Conservation (phyloP, 2,329 filamentous ascomycete genomes). For the Verticillium tricorpus region DNA sequence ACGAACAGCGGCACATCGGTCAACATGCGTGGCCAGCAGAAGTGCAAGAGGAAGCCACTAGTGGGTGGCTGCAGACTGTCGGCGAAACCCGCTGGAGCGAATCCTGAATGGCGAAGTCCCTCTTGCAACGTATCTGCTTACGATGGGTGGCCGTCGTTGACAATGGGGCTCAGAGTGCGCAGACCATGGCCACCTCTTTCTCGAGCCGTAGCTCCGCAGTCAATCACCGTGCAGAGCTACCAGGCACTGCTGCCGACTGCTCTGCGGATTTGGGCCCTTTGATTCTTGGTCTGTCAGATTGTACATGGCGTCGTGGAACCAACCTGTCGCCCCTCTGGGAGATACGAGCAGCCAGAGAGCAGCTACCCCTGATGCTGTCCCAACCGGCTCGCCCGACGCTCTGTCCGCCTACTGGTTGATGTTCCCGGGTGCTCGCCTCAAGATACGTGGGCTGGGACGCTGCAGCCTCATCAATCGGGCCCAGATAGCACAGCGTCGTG, state of each 20-base stretch:
- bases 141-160: no score
- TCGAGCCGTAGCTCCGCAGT: no score
- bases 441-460: background rate
- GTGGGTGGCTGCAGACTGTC: background rate
- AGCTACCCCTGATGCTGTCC: background rate
- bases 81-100: no score
- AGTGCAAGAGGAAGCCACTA: background rate
- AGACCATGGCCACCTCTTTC: no score
- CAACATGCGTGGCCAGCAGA: background rate
- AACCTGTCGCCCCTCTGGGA: background rate
- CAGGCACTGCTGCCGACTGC: background rate
- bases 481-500: background rate
- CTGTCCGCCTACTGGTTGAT: background rate
- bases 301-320: background rate
- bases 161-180: no score
- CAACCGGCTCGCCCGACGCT: background rate
- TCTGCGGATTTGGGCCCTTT: background rate
- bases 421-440: background rate
- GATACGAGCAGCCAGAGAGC: background rate
- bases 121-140: no score
- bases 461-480: background rate
- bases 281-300: background rate
- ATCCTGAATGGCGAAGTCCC: no score
- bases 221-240: no score
- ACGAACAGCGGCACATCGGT: background rate